Evolutionary conservation across 1,284 basidiomycete genomes (phyloP).

Genomic region (Gomphus bonarii): DNA sequence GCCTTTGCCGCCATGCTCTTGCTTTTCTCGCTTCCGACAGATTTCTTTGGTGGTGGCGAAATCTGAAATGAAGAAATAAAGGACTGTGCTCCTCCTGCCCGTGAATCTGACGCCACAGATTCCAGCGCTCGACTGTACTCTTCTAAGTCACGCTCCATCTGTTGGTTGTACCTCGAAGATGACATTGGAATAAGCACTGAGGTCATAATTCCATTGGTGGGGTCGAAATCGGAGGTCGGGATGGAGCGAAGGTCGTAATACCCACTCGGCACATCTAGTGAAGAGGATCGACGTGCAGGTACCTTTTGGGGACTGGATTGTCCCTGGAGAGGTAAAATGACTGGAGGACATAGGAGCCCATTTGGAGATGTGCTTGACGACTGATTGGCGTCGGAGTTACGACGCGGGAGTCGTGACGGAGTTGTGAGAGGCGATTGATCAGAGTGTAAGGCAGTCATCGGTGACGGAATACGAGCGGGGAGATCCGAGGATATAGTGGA

Average conservation of each 20-base stretch:
- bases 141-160: constrained; percentile 7
- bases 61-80: background rate
- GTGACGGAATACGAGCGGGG: background rate
- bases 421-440: background rate
- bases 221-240: background rate
- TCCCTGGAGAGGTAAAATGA: background rate
- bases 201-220: background rate
- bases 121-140: constrained; percentile 8
- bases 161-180: background rate
- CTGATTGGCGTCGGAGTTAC: background rate
- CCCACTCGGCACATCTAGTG: background rate
- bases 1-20: background rate
- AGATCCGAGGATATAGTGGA: background rate
- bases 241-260: constrained; percentile 1
- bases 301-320: background rate
- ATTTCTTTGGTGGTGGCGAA: background rate
- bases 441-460: background rate
- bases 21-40: background rate
- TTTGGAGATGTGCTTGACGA: constrained; percentile 1
- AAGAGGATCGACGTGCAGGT: background rate
- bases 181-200: constrained; percentile 5
- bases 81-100: background rate
- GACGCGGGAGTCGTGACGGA: background rate
- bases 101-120: background rate
- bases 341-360: constrained; percentile 3